These are phyloP conservation scores for Craspedostauros australis DNA, from an alignment of 108 stramenopile species.

Conservation along the genomic window DNA sequence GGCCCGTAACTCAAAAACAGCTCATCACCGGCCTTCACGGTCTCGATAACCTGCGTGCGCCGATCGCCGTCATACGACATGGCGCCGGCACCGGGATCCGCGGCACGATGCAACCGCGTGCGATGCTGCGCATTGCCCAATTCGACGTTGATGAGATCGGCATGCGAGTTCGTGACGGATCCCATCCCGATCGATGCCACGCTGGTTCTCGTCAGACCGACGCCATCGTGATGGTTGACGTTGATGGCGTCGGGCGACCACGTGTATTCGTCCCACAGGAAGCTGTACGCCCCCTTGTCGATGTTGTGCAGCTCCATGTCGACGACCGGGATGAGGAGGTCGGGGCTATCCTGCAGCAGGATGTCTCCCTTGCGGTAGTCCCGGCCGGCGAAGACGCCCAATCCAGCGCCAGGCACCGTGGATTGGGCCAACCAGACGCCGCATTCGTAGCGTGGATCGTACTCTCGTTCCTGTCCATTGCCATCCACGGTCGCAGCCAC, in stretches of 20 bases:
- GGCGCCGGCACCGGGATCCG: slow-evolving; percentile 48
- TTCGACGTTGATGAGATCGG: slow-evolving; percentile 30
- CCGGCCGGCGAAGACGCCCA: slow-evolving; percentile 66
- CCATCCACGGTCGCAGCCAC: too few species aligned
- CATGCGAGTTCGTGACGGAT: slow-evolving; percentile 26
- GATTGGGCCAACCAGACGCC: slow-evolving; percentile 54
- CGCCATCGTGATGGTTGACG: neutral
- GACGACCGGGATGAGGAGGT: slow-evolving; percentile 37
- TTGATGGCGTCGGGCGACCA: slow-evolving; percentile 6
- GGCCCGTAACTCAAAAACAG: slow-evolving; percentile 32
- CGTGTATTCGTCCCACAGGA: slow-evolving; percentile 47
- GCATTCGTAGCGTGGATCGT: too few species aligned
- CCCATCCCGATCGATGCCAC: slow-evolving; percentile 34
- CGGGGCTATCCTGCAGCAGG: slow-evolving; percentile 13
- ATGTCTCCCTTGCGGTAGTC: slow-evolving; percentile 21
- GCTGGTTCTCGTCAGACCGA: slow-evolving; percentile 1
- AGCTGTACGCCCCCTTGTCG: slow-evolving; percentile 4
- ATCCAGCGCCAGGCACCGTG: slow-evolving; percentile 53
- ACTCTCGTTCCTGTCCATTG: too few species aligned
- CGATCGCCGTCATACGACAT: slow-evolving; percentile 31
- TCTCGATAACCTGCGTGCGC: slow-evolving; percentile 3
- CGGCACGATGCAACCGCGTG: slow-evolving; percentile 36
- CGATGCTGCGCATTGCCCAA: slow-evolving; percentile 2
- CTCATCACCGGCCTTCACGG: slow-evolving; percentile 35
- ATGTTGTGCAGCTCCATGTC: slow-evolving; percentile 8